These are phyloP conservation scores for Phytophthora ohioensis DNA, from an alignment of 352 stramenopile genomes.

Conservation along the genomic window DNA sequence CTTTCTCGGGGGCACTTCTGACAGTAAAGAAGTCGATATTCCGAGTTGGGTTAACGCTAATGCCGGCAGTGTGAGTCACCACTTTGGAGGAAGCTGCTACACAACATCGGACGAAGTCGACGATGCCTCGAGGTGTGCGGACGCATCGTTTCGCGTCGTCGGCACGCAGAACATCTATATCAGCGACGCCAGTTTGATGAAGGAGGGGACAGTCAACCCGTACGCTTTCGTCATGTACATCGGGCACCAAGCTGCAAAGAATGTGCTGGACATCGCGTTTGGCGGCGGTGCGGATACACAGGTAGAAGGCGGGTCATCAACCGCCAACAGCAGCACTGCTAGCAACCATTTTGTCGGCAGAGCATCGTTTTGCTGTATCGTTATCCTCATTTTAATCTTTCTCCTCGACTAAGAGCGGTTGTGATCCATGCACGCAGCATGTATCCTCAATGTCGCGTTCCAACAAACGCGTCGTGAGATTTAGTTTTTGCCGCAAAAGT, in stretches of 20 bases:
- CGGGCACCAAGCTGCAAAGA: constrained; percentile 47
- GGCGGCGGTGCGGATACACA: constrained; percentile 16
- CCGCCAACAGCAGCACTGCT: constrained; percentile 3
- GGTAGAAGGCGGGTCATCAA: background rate
- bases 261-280: constrained; percentile 46
- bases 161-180: constrained; percentile 54
- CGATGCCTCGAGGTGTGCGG: constrained; percentile 28
- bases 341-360: constrained; percentile 1
- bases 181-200: constrained; percentile 55
- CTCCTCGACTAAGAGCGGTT: constrained; percentile 18
- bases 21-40: constrained; percentile 25
- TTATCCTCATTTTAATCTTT: constrained; percentile 16
- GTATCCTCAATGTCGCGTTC: background rate
- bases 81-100: constrained; percentile 60
- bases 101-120: constrained; percentile 38
- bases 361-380: background rate
- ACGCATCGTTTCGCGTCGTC: constrained; percentile 43
- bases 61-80: constrained; percentile 40
- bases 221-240: constrained; percentile 66
- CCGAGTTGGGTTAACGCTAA: constrained; percentile 44
- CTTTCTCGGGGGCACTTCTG: constrained; percentile 23
- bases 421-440: background rate
- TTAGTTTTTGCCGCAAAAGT: too few relatives aligned
- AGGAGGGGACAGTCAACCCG: constrained; percentile 56
- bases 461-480: too few relatives aligned